Percentiles rank a stretch among this genome's conserved stretches.
phyloP scores from a whole-genome alignment of 768 basidiomycete species.

The Amanita rubescens region DNA sequence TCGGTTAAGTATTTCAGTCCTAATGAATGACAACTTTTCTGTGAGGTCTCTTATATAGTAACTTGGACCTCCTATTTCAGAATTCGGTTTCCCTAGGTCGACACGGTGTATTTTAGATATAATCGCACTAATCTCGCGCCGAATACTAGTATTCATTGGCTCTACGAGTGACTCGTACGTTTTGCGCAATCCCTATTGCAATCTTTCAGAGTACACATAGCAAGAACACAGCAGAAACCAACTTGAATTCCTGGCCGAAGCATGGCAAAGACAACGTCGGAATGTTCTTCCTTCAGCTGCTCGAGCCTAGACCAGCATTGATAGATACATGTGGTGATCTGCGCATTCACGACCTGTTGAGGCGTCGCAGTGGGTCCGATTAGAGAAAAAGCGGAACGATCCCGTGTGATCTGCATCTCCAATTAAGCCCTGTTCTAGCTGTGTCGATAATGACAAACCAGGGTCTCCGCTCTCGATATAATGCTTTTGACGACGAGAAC shows the following conservation, averaged over 20 bases:
- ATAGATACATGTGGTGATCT: conserved; percentile 73
- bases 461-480: conserved; percentile 50
- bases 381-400: conserved; percentile 70
- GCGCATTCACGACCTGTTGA: conserved; percentile 72
- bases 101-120: conserved; percentile 79
- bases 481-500: conserved; percentile 65
- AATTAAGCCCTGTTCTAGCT: background rate
- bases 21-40: conserved; percentile 81
- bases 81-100: conserved; percentile 67
- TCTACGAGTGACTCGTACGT: conserved; percentile 53
- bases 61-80: conserved; percentile 62
- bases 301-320: conserved; percentile 64
- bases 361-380: conserved; percentile 72
- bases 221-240: conserved; percentile 12
- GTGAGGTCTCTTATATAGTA: conserved; percentile 88
- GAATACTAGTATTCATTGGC: conserved; percentile 59
- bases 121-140: conserved; percentile 73
- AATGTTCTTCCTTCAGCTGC: conserved; percentile 62
- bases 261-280: conserved; percentile 45
- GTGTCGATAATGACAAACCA: conserved; percentile 43
- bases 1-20: conserved; percentile 63
- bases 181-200: conserved; percentile 38
- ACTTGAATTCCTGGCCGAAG: conserved; percentile 58
- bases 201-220: background rate
- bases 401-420: conserved; percentile 51